Conservation (phyloP, 768 basidiomycete species). For the Hygrophoropsis aurantiaca region DNA sequence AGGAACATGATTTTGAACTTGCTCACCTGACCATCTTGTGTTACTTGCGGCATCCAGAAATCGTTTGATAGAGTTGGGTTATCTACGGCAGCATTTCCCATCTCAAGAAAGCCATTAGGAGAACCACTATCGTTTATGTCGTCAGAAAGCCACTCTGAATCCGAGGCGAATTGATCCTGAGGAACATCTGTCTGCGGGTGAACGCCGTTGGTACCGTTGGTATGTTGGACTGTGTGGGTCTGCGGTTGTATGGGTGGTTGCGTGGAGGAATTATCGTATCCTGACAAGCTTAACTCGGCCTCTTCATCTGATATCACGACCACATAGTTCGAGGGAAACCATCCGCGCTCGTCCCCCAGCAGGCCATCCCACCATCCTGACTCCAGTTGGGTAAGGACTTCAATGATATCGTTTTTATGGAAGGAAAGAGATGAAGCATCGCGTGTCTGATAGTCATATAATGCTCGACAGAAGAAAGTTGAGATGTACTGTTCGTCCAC, state of each 20-base stretch:
- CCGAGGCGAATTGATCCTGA: slow-evolving; percentile 33
- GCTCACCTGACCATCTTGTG: slow-evolving; percentile 78
- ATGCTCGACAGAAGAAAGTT: slow-evolving; percentile 85
- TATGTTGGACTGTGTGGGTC: slow-evolving; percentile 13
- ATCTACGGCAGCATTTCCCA: slow-evolving; percentile 23
- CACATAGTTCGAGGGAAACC: slow-evolving; percentile 98
- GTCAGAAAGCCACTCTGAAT: slow-evolving; percentile 56
- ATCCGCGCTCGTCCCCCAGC: slow-evolving; percentile 85
- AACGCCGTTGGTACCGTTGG: slow-evolving; percentile 8
- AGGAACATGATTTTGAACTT: not conserved
- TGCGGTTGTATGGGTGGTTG: slow-evolving; percentile 8
- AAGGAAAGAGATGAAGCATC: slow-evolving; percentile 91
- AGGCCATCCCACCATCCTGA: slow-evolving; percentile 99
- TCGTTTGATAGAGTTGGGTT: slow-evolving; percentile 54
- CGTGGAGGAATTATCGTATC: slow-evolving; percentile 12
- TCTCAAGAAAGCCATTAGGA: slow-evolving; percentile 34
- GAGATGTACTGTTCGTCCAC: slow-evolving; percentile 60
- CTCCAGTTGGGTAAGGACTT: slow-evolving; percentile 86
- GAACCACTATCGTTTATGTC: slow-evolving; percentile 31
- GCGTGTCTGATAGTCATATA: slow-evolving; percentile 88
- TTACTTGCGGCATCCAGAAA: slow-evolving; percentile 90
- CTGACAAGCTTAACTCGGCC: slow-evolving; percentile 63
- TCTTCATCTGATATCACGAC: slow-evolving; percentile 75
- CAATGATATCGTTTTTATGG: slow-evolving; percentile 83
- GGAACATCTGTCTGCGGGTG: slow-evolving; percentile 11